Conservation (phyloP, 331 rosid species). For the Dryas integrifolia region DNA sequence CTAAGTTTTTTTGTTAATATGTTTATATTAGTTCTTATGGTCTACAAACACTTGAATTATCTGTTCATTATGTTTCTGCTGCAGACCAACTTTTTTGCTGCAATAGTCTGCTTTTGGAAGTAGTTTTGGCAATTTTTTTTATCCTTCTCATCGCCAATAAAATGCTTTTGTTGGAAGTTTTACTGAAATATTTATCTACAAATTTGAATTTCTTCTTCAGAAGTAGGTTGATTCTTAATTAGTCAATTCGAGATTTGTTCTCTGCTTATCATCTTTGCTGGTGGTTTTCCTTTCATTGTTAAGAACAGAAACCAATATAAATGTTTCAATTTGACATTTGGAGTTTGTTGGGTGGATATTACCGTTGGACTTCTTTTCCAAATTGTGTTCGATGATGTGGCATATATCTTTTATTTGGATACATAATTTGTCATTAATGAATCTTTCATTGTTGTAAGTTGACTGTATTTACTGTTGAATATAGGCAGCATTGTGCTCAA, state of each 20-base stretch:
- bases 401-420: neutral
- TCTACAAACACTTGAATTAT: neutral
- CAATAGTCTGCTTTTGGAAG: neutral
- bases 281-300: constrained; percentile 18
- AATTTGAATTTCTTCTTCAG: neutral
- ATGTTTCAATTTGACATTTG: constrained; percentile 25
- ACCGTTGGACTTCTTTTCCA: neutral
- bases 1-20: neutral
- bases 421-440: constrained; percentile 22
- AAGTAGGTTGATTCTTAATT: neutral
- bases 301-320: constrained; percentile 7
- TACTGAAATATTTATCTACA: neutral
- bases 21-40: neutral
- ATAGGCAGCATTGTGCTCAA: constrained; percentile 96
- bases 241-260: constrained; percentile 2
- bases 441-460: constrained; percentile 33
- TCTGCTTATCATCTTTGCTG: constrained; percentile 1
- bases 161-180: neutral
- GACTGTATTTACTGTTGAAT: constrained; percentile 33
- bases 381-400: neutral
- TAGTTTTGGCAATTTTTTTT: neutral
- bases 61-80: constrained; percentile 10
- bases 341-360: constrained; percentile 12
- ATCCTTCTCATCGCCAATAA: neutral
- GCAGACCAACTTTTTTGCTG: neutral